Conservation (phyloP, 352 stramenopile genomes). For the Phytophthora ohioensis region DNA sequence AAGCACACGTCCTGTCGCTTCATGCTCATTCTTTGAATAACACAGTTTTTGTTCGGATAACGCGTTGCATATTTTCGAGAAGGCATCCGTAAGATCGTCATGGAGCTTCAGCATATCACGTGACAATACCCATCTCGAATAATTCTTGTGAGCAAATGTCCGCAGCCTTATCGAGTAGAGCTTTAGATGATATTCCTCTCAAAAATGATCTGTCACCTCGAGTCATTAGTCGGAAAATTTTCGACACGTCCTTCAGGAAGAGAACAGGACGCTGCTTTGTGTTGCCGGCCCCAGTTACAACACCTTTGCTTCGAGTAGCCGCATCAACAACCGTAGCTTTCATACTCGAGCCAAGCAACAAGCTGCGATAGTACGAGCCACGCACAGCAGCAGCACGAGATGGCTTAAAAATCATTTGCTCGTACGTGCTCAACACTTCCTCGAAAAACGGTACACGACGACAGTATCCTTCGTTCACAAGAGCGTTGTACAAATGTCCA, state of each 20-base stretch:
- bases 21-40: no score
- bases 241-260: no score
- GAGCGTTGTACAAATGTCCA: slow-evolving; percentile 38
- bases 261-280: no score
- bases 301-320: no score
- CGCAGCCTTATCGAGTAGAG: slow-evolving; percentile 24
- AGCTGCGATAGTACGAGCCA: slow-evolving; percentile 34
- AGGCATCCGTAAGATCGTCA: slow-evolving; percentile 39
- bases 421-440: slow-evolving; percentile 30
- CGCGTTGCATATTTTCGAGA: slow-evolving; percentile 35
- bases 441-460: slow-evolving; percentile 32
- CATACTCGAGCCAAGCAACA: neutral
- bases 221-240: no score
- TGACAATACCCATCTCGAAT: slow-evolving; percentile 41
- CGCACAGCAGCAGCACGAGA: slow-evolving; percentile 18
- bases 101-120: slow-evolving; percentile 40
- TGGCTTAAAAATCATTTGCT: slow-evolving; percentile 33
- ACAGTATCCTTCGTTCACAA: slow-evolving; percentile 26
- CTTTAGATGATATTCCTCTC: slow-evolving; percentile 11
- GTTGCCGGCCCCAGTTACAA: no score
- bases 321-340: no score
- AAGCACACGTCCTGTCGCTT: no score
- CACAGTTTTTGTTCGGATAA: no score
- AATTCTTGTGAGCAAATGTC: slow-evolving; percentile 32
- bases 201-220: slow-evolving; percentile 16